These are phyloP conservation scores for Penicillium flavigenum DNA, from an alignment of 495 filamentous ascomycete genomes.

Conservation along the genomic window DNA sequence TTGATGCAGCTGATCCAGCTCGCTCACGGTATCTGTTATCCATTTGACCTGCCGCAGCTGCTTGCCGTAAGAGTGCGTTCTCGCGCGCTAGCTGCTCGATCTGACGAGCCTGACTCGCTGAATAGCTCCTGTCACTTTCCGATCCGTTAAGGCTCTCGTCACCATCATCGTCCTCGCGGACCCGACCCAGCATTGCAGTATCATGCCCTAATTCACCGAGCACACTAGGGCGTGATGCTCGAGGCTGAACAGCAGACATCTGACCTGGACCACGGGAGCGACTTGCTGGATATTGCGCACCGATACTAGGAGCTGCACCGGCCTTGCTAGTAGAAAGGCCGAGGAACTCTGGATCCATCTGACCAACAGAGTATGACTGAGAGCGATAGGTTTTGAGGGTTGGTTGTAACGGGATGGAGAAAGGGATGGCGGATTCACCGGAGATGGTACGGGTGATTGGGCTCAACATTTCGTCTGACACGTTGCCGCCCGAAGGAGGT, in stretches of 20 bases:
- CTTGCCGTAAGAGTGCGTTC: slow-evolving; percentile 68
- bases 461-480: slow-evolving; percentile 53
- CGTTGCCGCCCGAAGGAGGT: slow-evolving; percentile 39
- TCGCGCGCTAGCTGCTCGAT: slow-evolving; percentile 73
- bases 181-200: slow-evolving; percentile 66
- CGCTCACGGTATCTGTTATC: slow-evolving; percentile 65
- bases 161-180: slow-evolving; percentile 82
- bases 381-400: slow-evolving; percentile 92
- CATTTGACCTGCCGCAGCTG: slow-evolving; percentile 53
- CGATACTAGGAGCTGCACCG: slow-evolving; percentile 29
- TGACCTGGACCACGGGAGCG: slow-evolving; percentile 55
- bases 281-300: slow-evolving; percentile 40
- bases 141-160: slow-evolving; percentile 70
- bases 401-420: slow-evolving; percentile 86
- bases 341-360: slow-evolving; percentile 69
- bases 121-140: slow-evolving; percentile 57
- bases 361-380: slow-evolving; percentile 95
- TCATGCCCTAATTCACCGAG: slow-evolving; percentile 76
- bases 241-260: slow-evolving; percentile 69
- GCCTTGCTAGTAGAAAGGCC: slow-evolving; percentile 46
- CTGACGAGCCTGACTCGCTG: slow-evolving; percentile 59
- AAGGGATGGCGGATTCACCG: slow-evolving; percentile 69
- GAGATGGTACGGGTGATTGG: slow-evolving; percentile 53
- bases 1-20: slow-evolving; percentile 52
- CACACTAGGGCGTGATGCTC: slow-evolving; percentile 83